A percentile compares a stretch with the other conserved stretches of the same genome.
Conservation (phyloP, 2,329 filamentous ascomycete species). For the Cladorrhinum sp. region DNA sequence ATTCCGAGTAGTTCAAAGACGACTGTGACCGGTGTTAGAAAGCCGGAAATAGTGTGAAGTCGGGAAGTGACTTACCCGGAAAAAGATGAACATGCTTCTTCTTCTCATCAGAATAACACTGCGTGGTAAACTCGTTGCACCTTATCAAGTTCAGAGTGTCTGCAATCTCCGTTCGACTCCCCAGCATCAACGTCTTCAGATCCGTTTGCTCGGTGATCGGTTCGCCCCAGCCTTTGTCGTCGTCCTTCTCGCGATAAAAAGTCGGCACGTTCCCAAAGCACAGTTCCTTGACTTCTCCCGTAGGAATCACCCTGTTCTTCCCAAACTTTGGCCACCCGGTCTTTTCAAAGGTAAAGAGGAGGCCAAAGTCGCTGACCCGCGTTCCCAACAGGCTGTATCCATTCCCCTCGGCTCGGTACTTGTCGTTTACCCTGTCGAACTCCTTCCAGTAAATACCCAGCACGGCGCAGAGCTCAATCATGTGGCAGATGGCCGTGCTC, state of each 20-base stretch:
- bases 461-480: slow-evolving; percentile 51
- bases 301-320: slow-evolving; percentile 50
- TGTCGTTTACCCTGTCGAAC: slow-evolving; percentile 50
- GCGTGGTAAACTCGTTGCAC: slow-evolving; percentile 50
- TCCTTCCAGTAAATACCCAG: slow-evolving; percentile 57
- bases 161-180: slow-evolving; percentile 46
- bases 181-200: slow-evolving; percentile 44
- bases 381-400: slow-evolving; percentile 49
- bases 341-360: slow-evolving; percentile 52
- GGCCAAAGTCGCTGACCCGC: slow-evolving; percentile 46
- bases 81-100: slow-evolving; percentile 47
- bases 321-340: slow-evolving; percentile 47
- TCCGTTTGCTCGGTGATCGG: slow-evolving; percentile 14
- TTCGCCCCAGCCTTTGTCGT: slow-evolving; percentile 30
- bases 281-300: slow-evolving; percentile 50
- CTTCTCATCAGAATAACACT: slow-evolving; percentile 39
- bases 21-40: slow-evolving; percentile 35
- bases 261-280: slow-evolving; percentile 55
- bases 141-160: slow-evolving; percentile 51
- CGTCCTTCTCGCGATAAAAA: slow-evolving; percentile 41
- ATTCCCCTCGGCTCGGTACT: slow-evolving; percentile 53
- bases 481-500: slow-evolving; percentile 52
- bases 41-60: background rate
- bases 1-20: slow-evolving; percentile 57
- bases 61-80: slow-evolving; percentile 36